A percentile compares a stretch with the other conserved stretches of the same genome.
phyloP scores from a whole-genome alignment of 371 early-diverging fungal species.

The Mortierella sp. region DNA sequence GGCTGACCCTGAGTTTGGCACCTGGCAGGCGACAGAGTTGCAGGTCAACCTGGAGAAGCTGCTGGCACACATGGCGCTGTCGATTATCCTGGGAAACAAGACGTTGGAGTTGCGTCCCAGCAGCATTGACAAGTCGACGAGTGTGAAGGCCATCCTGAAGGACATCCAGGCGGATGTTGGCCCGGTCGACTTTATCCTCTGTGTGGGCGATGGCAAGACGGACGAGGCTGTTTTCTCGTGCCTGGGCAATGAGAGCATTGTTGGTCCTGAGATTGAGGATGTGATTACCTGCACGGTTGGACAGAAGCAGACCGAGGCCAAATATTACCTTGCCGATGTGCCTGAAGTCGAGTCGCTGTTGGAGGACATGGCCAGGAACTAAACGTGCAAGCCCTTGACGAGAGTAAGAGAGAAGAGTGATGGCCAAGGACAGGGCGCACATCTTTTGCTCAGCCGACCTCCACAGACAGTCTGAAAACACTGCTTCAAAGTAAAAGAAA shows the following conservation, averaged over 20 bases:
- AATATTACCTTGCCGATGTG: constrained; percentile 83
- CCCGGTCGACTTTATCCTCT: constrained; percentile 80
- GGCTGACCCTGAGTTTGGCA: constrained; percentile 91
- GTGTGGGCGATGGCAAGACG: constrained; percentile 94
- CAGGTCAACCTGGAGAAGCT: constrained; percentile 95
- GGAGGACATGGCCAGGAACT: constrained; percentile 61
- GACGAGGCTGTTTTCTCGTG: constrained; percentile 90
- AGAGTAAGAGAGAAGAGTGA: constrained; percentile 7
- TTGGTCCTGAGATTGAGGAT: constrained; percentile 61
- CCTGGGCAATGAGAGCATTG: constrained; percentile 69
- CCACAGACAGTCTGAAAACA: neutral
- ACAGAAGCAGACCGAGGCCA: constrained; percentile 96
- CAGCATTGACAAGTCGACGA: constrained; percentile 90
- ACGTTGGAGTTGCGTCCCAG: constrained; percentile 95
- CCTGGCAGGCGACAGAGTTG: constrained; percentile 91
- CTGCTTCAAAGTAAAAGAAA: neutral
- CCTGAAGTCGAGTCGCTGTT: constrained; percentile 73
- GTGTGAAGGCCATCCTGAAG: constrained; percentile 88
- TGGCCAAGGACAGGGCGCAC: neutral
- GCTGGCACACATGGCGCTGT: constrained; percentile 92
- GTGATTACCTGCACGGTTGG: constrained; percentile 93
- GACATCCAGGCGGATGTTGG: constrained; percentile 69
- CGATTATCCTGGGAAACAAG: constrained; percentile 94
- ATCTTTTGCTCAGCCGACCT: neutral
- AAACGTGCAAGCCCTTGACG: constrained; percentile 4